Base-by-base conservation (phyloP, 805 yeast genomes). In the Ascoidea rubescens region DNA sequence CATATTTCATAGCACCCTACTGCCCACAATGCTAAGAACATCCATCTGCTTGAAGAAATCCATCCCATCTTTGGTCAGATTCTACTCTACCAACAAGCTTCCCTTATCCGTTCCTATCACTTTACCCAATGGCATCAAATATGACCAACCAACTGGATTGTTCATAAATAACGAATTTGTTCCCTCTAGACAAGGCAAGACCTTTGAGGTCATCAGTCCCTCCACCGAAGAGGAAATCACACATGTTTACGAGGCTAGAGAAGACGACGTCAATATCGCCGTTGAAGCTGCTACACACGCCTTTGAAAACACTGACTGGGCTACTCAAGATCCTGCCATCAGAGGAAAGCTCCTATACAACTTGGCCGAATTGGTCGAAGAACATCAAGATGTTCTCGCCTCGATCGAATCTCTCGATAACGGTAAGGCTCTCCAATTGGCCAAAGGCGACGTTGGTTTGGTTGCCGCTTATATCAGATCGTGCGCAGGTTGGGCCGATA, bases 241-340 rank as follows among this genome's bases (percentile, higher is more conserved):
- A 55, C 73, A 74, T 52, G 74, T 80, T 50, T 69, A 74, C 58
- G 78, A 75, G 61, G 79, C 77, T 51, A 64, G 68, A 55, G 70
- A 63, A 51, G 78, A 69, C 53, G 80, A 76, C 60, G 73, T 76
- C 42, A 78, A 75, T 54, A 53, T 64, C 52, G 80, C 80, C 10
- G 78, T 73, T 33, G 74, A 75, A 48, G 86, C 88, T 45, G 95
- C 95, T 45, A 70, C 74, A 58, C 70, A 70, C 50, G 93, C 93
- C 32, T 84, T 79, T 74, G 68, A 79, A 52, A 47, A 51, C 21
- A 56, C 68, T n/a, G 50, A 56, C 46, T 75, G 79, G 79, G 67
- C 75, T 46, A 64, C 65, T 42, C 65, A 66, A 46, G 78, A 75
- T 58, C 79, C 80, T 50, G 54, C 63, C 42, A 64, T 62, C 31